phyloP scores from a whole-genome alignment of 2,329 filamentous ascomycete species.

The Stachybotrys elegans region DNA sequence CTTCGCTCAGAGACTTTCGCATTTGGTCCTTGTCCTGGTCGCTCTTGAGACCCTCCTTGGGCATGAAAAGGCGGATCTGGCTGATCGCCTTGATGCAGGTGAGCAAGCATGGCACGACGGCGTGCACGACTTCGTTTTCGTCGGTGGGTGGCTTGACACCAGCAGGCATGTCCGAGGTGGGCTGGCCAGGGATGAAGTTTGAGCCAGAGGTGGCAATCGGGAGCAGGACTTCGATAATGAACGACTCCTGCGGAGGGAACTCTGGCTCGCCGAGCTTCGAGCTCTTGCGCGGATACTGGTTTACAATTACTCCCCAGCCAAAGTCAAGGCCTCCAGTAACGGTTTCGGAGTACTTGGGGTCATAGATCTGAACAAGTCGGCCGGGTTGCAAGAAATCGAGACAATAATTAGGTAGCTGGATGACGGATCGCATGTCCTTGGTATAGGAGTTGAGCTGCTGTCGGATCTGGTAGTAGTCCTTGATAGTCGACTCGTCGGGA shows the following conservation, averaged over 20 bases:
- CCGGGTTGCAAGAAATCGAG: conserved; percentile 80
- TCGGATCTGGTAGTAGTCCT: conserved; percentile 88
- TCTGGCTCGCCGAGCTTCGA: conserved; percentile 65
- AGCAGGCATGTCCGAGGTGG: conserved; percentile 46
- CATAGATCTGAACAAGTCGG: conserved; percentile 81
- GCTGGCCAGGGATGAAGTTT: conserved; percentile 33
- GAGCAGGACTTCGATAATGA: conserved; percentile 78
- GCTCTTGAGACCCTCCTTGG: conserved; percentile 63
- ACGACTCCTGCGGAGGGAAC: conserved; percentile 68
- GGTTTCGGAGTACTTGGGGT: conserved; percentile 46
- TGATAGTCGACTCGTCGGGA: conserved; percentile 79
- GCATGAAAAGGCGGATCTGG: conserved; percentile 78
- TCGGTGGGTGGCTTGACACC: conserved; percentile 44
- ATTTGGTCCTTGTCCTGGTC: conserved; percentile 61
- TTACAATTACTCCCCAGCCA: conserved; percentile 88
- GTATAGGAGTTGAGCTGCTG: conserved; percentile 79
- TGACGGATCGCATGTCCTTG: conserved; percentile 85
- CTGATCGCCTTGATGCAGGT: conserved; percentile 81
- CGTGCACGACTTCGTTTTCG: conserved; percentile 24
- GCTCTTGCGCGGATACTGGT: conserved; percentile 60
- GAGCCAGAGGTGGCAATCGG: conserved; percentile 47
- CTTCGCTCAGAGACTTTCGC: conserved; percentile 69
- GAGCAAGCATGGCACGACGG: conserved; percentile 70
- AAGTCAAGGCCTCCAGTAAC: conserved; percentile 57
- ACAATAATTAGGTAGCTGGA: conserved; percentile 86